Base-by-base conservation (phyloP, 2,329 filamentous ascomycete genomes). In the Trichoderma gracile region DNA sequence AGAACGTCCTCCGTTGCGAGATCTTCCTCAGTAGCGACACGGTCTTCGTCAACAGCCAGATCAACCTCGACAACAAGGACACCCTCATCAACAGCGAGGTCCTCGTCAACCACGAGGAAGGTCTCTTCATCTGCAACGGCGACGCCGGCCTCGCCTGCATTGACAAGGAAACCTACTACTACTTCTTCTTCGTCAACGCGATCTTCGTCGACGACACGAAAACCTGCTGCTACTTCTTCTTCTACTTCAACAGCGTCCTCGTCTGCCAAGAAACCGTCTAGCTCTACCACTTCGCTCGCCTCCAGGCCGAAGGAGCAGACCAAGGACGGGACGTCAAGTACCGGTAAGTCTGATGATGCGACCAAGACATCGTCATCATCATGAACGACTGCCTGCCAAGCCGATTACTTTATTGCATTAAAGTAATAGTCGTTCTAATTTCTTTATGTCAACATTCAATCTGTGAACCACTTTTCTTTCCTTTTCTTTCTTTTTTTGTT, bases 181-280 rank as follows among this genome's bases (percentile, higher is more conserved):
- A 43, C 57, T 60, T 45, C 54, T 12, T 38, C 33, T 38, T 38
- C 33, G 33, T 38, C 33, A 14, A 52, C 46, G 7, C 56, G 56
- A 10, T 59, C 56, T 23, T 60, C 57, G 1, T 60, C 57, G 17
- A 45, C 58, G 38, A 53, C 46, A 14, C 53, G 47, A 38, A 62
- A 60, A 50, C 33, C 57, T 10, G 23, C 57, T 42, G 23, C 54
- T 17, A 19, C 54, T 12, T 45, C 54, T 17, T 30, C 54, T 12
- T 45, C 33, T 5, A 30, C 54, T 30, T 25, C 57, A 60, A 21
- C 57, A 17, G 4, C 27, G 10, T 53, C 57, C 38, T 61, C 57
- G 15, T 52, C 57, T 19, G 17, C 25, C 10, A 64, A 65, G 42
- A 69, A 71, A 47, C 57, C 60, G n/a, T 30, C 55, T 4, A 30